Evolutionary conservation across 495 filamentous ascomycete genomes (phyloP).

Genomic region (Hypoxylon trugodes): DNA sequence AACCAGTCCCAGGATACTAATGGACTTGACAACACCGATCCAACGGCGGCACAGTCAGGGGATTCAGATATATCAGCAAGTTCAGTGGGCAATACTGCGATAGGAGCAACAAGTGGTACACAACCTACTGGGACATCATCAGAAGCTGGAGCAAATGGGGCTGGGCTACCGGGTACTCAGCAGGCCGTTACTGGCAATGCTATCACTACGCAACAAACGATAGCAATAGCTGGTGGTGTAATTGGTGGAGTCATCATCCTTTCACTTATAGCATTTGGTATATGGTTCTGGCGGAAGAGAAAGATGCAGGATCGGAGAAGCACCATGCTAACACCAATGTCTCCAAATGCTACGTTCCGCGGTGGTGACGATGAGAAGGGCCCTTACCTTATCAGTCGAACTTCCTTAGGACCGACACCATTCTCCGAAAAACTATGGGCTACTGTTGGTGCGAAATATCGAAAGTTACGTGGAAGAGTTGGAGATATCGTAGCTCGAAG

Average conservation of each 20-base stretch:
- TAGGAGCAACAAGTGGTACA: conserved; percentile 4
- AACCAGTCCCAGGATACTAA: neutral
- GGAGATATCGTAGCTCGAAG: conserved; percentile 48
- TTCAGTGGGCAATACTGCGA: neutral
- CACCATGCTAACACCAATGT: conserved; percentile 57
- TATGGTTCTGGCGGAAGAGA: conserved; percentile 59
- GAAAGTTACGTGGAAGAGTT: conserved; percentile 49
- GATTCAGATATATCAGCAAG: conserved; percentile 3
- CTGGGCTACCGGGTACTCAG: conserved; percentile 15
- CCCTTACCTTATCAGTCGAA: conserved; percentile 51
- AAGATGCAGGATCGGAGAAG: conserved; percentile 48
- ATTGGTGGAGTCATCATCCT: conserved; percentile 57
- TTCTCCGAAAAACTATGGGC: conserved; percentile 49
- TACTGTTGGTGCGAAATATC: conserved; percentile 48
- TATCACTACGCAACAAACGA: conserved; percentile 46
- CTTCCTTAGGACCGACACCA: conserved; percentile 54
- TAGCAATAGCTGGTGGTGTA: conserved; percentile 58
- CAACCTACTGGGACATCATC: conserved; percentile 15
- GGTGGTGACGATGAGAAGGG: conserved; percentile 48
- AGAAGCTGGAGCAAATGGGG: conserved; percentile 23
- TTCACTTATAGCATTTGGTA: conserved; percentile 53
- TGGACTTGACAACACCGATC: neutral
- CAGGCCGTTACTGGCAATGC: conserved; percentile 31
- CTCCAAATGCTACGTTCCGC: conserved; percentile 36
- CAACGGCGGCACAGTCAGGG: conserved; percentile 13